Base-by-base conservation (phyloP, 1,284 basidiomycete genomes). In the Apiotrichum mycotoxinovorans region DNA sequence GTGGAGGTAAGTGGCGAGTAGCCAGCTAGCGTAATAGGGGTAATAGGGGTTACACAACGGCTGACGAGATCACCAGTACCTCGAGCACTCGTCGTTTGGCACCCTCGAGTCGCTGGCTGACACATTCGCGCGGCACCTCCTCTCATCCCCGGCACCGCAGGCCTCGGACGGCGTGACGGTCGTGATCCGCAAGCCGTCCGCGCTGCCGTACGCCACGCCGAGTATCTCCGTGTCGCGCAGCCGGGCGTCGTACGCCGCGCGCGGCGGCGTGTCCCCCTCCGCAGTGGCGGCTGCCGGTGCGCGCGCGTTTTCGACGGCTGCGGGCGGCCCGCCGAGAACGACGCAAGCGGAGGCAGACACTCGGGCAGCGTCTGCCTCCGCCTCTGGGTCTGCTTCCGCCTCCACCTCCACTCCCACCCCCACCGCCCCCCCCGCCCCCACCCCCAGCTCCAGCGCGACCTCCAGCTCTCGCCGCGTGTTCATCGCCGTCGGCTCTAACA, bases 401-500 rank as follows among this genome's bases (percentile, higher is more conserved):
- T 30, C 52, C 8, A 44, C 25, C 10, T 4, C 43, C 2, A 26
- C 43, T 9, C n/a, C 42, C 22, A 22, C 40, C 8, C 8, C 8
- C 4, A 15, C 37, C 17, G 18, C 18, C 3, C 20, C 37, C 17
- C 37, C 37, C 3, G 37, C 17, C 17, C 44, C 2, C 23, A 25
- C 12, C 8, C 15, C 8, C 1, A 17, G 33, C 10, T 47, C 30
- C 22, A 10, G 18, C 17, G 26, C 43, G 46, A 20, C 22, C 34
- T 43, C 38, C 1, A 38, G 26, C n/a, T n/a, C n/a, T n/a, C 1
- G 49, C 49, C 53, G 75, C 1, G 86, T 81, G 5, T 86, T 86
- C 7, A 81, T 98, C 44, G 91, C 91, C 1, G 76, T 98, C 2
- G 95, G 94, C 0, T 89, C 91, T 1, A 98, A 98, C 69, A 80